These are phyloP conservation scores for Eimeria necatrix DNA, from an alignment of 169 alveolate species.

Conservation along the genomic window DNA sequence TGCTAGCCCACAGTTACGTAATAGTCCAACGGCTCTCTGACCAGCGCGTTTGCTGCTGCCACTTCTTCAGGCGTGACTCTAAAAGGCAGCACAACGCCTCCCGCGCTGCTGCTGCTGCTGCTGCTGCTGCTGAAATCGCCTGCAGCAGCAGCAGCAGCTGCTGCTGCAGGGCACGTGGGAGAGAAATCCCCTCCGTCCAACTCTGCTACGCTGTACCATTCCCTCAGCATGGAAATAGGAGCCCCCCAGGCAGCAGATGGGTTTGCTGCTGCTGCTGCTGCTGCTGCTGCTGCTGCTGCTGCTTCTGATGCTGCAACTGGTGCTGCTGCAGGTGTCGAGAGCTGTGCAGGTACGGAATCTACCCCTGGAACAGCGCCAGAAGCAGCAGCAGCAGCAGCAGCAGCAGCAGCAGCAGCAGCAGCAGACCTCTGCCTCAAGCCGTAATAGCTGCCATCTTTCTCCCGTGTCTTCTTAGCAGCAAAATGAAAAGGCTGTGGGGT, in stretches of 20 bases:
- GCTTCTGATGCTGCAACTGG: not conserved
- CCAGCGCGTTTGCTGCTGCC: not conserved
- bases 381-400: too few species aligned
- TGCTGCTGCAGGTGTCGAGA: not conserved
- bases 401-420: too few species aligned
- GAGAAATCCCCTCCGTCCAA: not conserved
- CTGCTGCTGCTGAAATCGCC: conserved; percentile 1
- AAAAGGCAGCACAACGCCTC: not conserved
- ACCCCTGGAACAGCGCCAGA: too few species aligned
- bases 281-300: conserved; percentile 10
- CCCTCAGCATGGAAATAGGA: not conserved
- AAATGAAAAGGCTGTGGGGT: too few species aligned
- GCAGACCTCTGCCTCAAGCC: too few species aligned
- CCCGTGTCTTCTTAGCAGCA: too few species aligned
- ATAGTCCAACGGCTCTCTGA: not conserved
- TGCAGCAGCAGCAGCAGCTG: conserved; percentile 6
- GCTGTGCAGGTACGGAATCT: too few species aligned
- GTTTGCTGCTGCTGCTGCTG: conserved; percentile 31
- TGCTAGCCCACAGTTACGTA: not conserved
- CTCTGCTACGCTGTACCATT: not conserved
- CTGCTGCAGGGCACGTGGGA: not conserved
- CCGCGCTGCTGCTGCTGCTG: conserved; percentile 19
- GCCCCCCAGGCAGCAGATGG: conserved; percentile 7
- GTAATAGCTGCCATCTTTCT: too few species aligned
- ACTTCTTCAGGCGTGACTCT: conserved; percentile 19